Evolutionary conservation across 108 stramenopile genomes (phyloP).

Genomic region (Cylindrotheca closterium): DNA sequence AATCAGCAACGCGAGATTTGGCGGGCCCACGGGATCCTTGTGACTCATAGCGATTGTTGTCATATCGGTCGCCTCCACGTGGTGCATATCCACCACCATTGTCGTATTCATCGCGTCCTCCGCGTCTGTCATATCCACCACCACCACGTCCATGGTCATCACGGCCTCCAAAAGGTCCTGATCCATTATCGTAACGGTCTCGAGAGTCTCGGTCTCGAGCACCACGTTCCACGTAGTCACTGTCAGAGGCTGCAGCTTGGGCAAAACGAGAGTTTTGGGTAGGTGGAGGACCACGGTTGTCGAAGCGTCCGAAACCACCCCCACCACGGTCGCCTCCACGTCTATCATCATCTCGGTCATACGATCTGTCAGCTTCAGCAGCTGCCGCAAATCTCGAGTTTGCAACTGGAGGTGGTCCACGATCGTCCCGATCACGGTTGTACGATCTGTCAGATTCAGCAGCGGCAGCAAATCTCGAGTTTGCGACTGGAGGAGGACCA

Average conservation of each 20-base stretch:
- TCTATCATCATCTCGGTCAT: conserved; percentile 16
- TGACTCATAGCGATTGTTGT: conserved; percentile 1
- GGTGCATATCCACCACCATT: conserved; percentile 27
- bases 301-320: conserved; percentile 12
- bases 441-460: conserved; percentile 37
- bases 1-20: conserved; percentile 31
- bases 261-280: conserved; percentile 64
- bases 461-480: conserved; percentile 72
- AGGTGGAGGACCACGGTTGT: conserved; percentile 54
- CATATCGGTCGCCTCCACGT: conserved; percentile 24
- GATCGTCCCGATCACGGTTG: conserved; percentile 32
- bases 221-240: conserved; percentile 30
- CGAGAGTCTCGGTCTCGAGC: conserved; percentile 12
- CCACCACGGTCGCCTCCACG: conserved; percentile 24
- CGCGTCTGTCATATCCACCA: conserved; percentile 39
- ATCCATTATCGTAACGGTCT: conserved; percentile 17
- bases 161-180: background rate
- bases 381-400: conserved; percentile 59
- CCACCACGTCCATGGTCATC: conserved; percentile 32
- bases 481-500: conserved; percentile 61
- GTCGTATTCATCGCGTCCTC: conserved; percentile 36
- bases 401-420: conserved; percentile 45
- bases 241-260: conserved; percentile 45
- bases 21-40: conserved; percentile 11
- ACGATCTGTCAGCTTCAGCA: conserved; percentile 37